Conservation (phyloP, 2,329 filamentous ascomycete species). For the Aspergillus floridensis region DNA sequence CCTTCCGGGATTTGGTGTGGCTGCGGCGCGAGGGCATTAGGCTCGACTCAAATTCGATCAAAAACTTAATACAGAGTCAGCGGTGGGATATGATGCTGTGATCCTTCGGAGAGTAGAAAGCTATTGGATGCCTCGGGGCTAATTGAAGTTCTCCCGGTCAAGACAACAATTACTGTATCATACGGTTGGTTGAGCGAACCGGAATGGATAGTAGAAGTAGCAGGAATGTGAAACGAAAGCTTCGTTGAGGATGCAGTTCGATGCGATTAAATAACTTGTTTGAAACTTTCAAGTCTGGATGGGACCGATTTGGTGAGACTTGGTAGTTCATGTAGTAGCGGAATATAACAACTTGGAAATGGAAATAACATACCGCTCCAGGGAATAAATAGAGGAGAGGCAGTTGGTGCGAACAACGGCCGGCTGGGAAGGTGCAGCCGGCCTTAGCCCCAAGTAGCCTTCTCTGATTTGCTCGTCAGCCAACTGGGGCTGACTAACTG, state of each 20-base stretch:
- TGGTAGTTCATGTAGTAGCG: not conserved
- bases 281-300: not conserved
- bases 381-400: not conserved
- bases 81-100: too few species aligned
- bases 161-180: too few species aligned
- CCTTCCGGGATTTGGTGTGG: constrained; percentile 42
- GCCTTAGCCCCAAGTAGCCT: not conserved
- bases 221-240: too few species aligned
- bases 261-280: not conserved
- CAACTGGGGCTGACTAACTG: not conserved
- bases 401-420: not conserved
- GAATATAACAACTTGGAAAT: too few species aligned
- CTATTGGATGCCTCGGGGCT: not conserved
- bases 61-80: too few species aligned
- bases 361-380: not conserved
- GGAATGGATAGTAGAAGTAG: too few species aligned
- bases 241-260: too few species aligned
- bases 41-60: not conserved
- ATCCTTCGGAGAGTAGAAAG: not conserved
- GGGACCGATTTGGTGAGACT: not conserved
- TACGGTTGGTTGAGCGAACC: too few species aligned
- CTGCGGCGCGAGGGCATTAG: constrained; percentile 33
- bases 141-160: too few species aligned
- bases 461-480: not conserved
- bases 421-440: not conserved